These are phyloP conservation scores for Crithidia expoeki DNA, from an alignment of 208 protist species.

Conservation along the genomic window DNA sequence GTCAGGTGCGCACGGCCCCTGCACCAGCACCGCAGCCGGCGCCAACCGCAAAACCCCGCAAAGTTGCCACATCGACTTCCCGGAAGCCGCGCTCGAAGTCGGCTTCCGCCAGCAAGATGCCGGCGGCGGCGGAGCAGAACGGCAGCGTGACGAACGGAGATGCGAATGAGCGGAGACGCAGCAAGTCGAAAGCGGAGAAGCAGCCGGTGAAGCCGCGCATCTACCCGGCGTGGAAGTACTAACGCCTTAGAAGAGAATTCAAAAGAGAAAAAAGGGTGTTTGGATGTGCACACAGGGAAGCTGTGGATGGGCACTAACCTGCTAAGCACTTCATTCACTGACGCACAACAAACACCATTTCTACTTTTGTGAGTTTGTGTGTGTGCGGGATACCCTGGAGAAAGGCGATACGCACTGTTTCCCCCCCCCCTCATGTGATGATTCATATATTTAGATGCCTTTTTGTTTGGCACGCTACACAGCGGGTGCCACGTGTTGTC, in stretches of 20 bases:
- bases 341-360: too few species aligned
- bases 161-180: background rate
- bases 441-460: too few species aligned
- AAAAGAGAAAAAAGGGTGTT: background rate
- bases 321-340: background rate
- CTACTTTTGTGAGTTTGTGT: too few species aligned
- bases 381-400: too few species aligned
- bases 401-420: too few species aligned
- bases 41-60: background rate
- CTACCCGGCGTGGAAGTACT: background rate
- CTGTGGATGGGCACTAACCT: background rate
- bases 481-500: too few species aligned
- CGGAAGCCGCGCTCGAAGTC: background rate
- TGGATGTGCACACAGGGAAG: background rate
- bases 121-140: background rate
- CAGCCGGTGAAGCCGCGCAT: conserved; percentile 1
- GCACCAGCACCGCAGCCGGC: conserved; percentile 14
- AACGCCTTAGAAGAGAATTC: background rate
- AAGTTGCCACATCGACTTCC: background rate
- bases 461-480: too few species aligned
- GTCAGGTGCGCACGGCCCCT: conserved; percentile 15
- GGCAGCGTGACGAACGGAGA: conserved; percentile 1
- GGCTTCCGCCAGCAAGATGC: background rate
- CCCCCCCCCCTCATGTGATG: too few species aligned
- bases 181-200: conserved; percentile 2